Evolutionary conservation across 116 monocot species (phyloP).

Genomic region (Papilionanthe hybrid): DNA sequence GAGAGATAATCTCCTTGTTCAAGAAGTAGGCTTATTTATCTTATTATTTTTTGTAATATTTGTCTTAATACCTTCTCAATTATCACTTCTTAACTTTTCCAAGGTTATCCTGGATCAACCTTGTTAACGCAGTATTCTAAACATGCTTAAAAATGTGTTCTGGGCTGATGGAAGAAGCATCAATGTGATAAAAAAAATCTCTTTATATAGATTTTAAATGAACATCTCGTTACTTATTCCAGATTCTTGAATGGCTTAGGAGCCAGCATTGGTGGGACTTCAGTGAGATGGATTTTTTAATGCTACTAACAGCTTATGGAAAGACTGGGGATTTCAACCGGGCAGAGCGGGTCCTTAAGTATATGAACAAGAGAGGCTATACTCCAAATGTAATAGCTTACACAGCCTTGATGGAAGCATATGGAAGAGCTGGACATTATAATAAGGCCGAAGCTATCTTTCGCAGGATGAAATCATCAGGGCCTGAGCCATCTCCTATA

Average conservation of each 20-base stretch:
- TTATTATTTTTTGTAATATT: background rate
- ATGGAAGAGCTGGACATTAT: conserved; percentile 71
- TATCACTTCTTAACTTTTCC: background rate
- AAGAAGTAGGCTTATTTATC: background rate
- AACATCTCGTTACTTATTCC: conserved; percentile 11
- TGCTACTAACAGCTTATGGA: conserved; percentile 89
- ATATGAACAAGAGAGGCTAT: conserved; percentile 84
- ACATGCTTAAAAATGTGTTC: background rate
- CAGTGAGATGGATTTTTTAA: conserved; percentile 82
- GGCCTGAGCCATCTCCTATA: conserved; percentile 78
- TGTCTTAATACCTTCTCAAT: background rate
- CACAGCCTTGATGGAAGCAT: conserved; percentile 94
- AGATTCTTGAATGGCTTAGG: conserved; percentile 98
- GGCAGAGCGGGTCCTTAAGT: conserved; percentile 74
- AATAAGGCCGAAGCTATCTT: conserved; percentile 77
- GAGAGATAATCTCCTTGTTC: background rate
- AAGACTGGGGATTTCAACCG: conserved; percentile 69
- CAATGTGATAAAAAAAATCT: background rate
- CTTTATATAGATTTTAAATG: background rate
- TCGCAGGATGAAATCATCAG: conserved; percentile 74
- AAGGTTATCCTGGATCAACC: too few species aligned
- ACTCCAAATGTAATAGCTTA: conserved; percentile 81
- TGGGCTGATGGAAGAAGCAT: background rate
- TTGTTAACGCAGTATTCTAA: background rate
- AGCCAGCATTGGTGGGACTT: conserved; percentile 96